These are phyloP conservation scores for Triadica sebifera DNA, from an alignment of 345 rosid genomes.

Conservation along the genomic window DNA sequence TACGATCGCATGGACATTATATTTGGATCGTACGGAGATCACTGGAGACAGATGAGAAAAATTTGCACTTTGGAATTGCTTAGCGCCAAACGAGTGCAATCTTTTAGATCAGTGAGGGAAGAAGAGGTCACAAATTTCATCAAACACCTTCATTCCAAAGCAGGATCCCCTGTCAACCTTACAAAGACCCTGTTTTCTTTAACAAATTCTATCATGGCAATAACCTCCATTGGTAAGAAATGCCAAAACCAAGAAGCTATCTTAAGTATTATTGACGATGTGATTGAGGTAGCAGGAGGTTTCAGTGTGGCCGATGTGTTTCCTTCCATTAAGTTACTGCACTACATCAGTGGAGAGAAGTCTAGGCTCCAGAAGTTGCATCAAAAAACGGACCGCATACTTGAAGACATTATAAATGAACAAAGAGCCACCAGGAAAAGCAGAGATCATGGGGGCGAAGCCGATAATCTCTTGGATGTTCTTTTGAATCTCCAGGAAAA, in stretches of 20 bases:
- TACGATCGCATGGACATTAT: background rate
- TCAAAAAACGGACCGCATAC: slow-evolving; percentile 2
- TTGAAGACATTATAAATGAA: slow-evolving; percentile 12
- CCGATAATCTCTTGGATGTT: slow-evolving; percentile 8
- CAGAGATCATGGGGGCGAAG: background rate
- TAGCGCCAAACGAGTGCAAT: background rate
- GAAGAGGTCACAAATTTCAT: slow-evolving; percentile 9
- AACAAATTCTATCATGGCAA: slow-evolving; percentile 17
- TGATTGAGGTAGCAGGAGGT: slow-evolving; percentile 12
- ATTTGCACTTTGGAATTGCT: background rate
- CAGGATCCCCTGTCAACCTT: slow-evolving; percentile 25
- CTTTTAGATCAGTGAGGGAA: background rate
- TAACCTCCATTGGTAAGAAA: slow-evolving; percentile 30
- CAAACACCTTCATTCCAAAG: background rate
- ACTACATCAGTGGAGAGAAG: background rate
- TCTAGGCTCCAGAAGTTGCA: background rate
- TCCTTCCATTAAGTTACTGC: slow-evolving; percentile 7
- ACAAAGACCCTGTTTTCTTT: slow-evolving; percentile 9
- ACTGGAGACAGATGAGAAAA: background rate
- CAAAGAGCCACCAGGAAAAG: background rate
- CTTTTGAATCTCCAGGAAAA: slow-evolving; percentile 18
- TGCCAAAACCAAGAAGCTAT: slow-evolving; percentile 23
- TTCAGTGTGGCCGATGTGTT: slow-evolving; percentile 26
- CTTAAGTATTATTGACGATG: background rate
- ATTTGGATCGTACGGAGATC: background rate